Percentiles rank a stretch among this genome's conserved stretches.
These are phyloP conservation scores for Chiua sp. DNA, from an alignment of 1,284 basidiomycete genomes.

Conservation along the genomic window DNA sequence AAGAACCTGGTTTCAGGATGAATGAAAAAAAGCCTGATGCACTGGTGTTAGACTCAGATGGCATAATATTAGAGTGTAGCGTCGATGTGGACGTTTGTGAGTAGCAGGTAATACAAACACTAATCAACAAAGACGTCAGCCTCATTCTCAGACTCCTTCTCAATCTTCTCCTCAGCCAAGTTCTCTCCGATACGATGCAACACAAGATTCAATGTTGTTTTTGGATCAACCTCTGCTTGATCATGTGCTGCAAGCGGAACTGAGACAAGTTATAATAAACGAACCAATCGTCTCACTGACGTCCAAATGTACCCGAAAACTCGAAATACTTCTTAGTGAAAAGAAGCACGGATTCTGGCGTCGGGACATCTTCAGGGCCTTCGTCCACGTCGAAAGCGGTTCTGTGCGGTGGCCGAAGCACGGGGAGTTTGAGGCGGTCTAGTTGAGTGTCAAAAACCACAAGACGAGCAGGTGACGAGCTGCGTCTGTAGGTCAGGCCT, in stretches of 20 bases:
- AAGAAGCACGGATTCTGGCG: conserved; percentile 36
- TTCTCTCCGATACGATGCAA: conserved; percentile 8
- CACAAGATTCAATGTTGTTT: conserved; percentile 5
- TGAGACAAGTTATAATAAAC: conserved; percentile 6
- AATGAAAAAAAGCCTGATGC: conserved; percentile 47
- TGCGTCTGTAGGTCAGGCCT: conserved; percentile 18
- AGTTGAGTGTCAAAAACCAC: conserved; percentile 69
- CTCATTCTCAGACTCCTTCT: neutral
- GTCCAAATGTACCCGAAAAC: conserved; percentile 44
- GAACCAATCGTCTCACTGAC: conserved; percentile 31
- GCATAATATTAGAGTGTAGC: conserved; percentile 24
- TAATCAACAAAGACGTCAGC: conserved; percentile 17
- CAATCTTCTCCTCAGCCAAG: too few relatives aligned
- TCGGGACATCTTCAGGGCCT: conserved; percentile 28
- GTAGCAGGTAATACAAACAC: conserved; percentile 19
- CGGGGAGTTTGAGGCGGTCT: conserved; percentile 59
- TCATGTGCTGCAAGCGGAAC: conserved; percentile 14
- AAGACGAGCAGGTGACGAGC: conserved; percentile 35
- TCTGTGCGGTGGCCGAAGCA: conserved; percentile 42
- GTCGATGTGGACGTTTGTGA: too few relatives aligned
- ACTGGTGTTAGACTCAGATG: conserved; percentile 20
- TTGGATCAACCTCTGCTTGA: conserved; percentile 2
- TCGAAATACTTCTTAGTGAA: conserved; percentile 52
- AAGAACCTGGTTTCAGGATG: conserved; percentile 74
- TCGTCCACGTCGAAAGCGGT: conserved; percentile 22